Evolutionary conservation across 1,284 basidiomycete species (phyloP).

Genomic region (Naganishia albida): DNA sequence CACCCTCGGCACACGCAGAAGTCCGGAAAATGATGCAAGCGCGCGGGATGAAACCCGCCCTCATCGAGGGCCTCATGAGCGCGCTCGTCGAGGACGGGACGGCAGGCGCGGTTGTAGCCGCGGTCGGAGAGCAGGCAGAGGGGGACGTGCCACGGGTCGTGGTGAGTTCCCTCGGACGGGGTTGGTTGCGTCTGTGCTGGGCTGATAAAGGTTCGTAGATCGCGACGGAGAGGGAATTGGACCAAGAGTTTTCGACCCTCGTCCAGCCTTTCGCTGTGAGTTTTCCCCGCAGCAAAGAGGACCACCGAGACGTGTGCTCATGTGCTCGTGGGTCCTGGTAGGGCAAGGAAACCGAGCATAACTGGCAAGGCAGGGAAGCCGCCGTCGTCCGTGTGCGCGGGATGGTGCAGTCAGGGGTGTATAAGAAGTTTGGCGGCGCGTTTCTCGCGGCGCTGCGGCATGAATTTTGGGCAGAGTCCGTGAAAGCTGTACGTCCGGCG

Average conservation of each 20-base stretch:
- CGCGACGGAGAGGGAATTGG: conserved; percentile 79
- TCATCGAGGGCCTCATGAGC: conserved; percentile 58
- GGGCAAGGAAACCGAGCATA: conserved; percentile 96
- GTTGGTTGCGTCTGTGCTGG: not conserved
- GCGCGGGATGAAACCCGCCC: conserved; percentile 80
- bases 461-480: conserved; percentile 74
- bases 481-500: conserved; percentile 72
- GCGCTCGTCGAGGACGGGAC: not conserved
- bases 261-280: conserved; percentile 78
- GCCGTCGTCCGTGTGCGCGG: conserved; percentile 79
- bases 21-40: conserved; percentile 87
- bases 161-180: conserved; percentile 7
- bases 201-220: conserved; percentile 59
- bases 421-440: conserved; percentile 68
- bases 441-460: conserved; percentile 75
- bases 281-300: too few species aligned
- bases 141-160: not conserved
- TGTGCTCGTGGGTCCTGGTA: conserved; percentile 46
- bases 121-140: conserved; percentile 5
- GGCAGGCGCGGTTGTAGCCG: not conserved
- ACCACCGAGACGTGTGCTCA: too few species aligned
- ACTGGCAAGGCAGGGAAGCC: conserved; percentile 85
- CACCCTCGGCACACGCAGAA: conserved; percentile 83
- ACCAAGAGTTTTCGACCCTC: conserved; percentile 79
- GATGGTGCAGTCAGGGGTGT: conserved; percentile 83